Evolutionary conservation across 208 protist species (phyloP).

Genomic region (Borovskyia barvae): DNA sequence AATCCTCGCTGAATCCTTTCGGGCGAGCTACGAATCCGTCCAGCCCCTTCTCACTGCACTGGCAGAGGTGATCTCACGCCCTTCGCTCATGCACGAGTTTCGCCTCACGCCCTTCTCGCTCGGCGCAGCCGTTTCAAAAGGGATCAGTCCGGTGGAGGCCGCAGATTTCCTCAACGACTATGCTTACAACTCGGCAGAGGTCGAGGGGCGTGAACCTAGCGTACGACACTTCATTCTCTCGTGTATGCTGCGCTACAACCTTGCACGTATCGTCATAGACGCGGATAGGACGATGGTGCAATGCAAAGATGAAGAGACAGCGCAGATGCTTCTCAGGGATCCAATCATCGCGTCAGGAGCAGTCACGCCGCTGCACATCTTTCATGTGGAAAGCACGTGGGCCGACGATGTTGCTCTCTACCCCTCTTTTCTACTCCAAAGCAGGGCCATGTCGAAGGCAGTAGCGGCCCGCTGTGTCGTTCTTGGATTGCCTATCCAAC

Average conservation of each 20-base stretch:
- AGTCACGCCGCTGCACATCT: constrained; percentile 31
- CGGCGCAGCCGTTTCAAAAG: constrained; percentile 95
- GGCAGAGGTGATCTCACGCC: constrained; percentile 94
- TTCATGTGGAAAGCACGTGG: constrained; percentile 23
- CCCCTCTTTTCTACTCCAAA: constrained; percentile 52
- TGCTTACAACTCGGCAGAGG: constrained; percentile 63
- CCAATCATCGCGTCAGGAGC: constrained; percentile 47
- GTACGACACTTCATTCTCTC: constrained; percentile 62
- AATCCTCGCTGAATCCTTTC: constrained; percentile 77
- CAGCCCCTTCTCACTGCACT: constrained; percentile 62
- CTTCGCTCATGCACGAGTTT: constrained; percentile 97
- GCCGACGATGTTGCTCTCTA: constrained; percentile 17
- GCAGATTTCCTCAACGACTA: constrained; percentile 79
- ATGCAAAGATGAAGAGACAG: constrained; percentile 55
- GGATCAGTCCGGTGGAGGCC: constrained; percentile 88
- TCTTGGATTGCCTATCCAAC: constrained; percentile 76
- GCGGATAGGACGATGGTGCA: constrained; percentile 56
- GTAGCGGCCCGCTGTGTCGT: constrained; percentile 70
- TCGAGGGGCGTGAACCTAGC: constrained; percentile 1
- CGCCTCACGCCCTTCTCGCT: constrained; percentile 96
- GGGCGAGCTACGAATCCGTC: constrained; percentile 42
- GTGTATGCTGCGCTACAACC: constrained; percentile 80
- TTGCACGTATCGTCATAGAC: constrained; percentile 74
- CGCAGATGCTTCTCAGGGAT: constrained; percentile 51
- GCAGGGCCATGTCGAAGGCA: constrained; percentile 54